A percentile compares a stretch with the other conserved stretches of the same genome.
These are phyloP conservation scores for Amaranthus palmeri DNA, from an alignment of 148 eudicot genomes.

Conservation along the genomic window DNA sequence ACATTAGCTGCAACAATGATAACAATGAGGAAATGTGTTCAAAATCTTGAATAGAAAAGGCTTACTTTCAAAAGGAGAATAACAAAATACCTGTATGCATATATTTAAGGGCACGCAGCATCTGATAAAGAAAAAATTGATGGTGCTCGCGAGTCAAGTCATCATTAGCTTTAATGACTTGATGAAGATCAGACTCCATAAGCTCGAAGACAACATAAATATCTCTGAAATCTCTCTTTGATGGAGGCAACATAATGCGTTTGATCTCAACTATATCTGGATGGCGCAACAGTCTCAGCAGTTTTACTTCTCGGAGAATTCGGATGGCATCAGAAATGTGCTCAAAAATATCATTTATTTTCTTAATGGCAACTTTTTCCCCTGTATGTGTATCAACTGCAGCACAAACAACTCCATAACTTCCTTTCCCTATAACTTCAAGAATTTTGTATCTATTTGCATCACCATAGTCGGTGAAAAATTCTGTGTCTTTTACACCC, in stretches of 20 bases:
- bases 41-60: background rate
- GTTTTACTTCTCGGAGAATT: conserved; percentile 76
- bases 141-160: conserved; percentile 86
- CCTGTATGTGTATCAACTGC: conserved; percentile 85
- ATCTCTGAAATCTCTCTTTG: conserved; percentile 71
- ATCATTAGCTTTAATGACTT: conserved; percentile 88
- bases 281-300: conserved; percentile 80
- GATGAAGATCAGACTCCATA: conserved; percentile 91
- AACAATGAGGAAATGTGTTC: background rate
- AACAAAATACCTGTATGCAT: conserved; percentile 73
- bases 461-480: conserved; percentile 84
- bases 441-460: conserved; percentile 74
- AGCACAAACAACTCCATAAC: conserved; percentile 91
- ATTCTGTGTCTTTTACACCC: conserved; percentile 60
- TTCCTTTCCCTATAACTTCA: conserved; percentile 79
- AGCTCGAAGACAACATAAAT: conserved; percentile 91
- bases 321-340: conserved; percentile 80
- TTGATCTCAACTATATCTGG: conserved; percentile 93
- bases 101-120: conserved; percentile 81
- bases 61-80: background rate
- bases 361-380: conserved; percentile 88
- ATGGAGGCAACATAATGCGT: conserved; percentile 84
- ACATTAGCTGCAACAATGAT: conserved; percentile 69
- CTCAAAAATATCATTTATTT: conserved; percentile 74
- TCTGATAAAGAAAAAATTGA: conserved; percentile 83